Evolutionary conservation across 1,139 yeast genomes (phyloP).

Genomic region (Nematodospora anomalae): DNA sequence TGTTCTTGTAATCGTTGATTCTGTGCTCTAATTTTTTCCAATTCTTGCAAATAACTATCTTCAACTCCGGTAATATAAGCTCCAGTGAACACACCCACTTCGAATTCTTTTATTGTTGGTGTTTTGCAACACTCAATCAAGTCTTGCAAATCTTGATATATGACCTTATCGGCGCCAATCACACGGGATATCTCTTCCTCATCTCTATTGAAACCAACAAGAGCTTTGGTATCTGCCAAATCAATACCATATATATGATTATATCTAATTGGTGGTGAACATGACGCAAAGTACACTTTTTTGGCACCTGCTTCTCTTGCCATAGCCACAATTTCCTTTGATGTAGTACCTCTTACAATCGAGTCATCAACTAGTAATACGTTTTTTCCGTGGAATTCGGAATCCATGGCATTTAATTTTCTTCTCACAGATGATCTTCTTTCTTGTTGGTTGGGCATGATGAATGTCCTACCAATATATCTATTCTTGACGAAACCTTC

Average conservation of each 20-base stretch:
- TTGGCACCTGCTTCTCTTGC: conserved; percentile 97
- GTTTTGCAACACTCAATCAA: conserved; percentile 73
- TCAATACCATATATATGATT: conserved; percentile 98
- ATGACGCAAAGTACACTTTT: conserved; percentile 90
- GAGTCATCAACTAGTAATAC: conserved; percentile 97
- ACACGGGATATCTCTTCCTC: conserved; percentile 72
- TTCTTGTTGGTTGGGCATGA: conserved; percentile 97
- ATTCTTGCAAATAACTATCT: conserved; percentile 73
- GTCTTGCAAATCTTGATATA: conserved; percentile 84
- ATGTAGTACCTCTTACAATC: conserved; percentile 96
- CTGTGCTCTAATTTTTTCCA: conserved; percentile 80
- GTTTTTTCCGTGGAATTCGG: conserved; percentile 81
- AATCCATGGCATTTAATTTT: conserved; percentile 93
- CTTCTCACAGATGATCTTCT: conserved; percentile 92
- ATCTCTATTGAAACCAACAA: conserved; percentile 80
- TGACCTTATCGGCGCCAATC: conserved; percentile 91
- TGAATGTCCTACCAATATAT: conserved; percentile 95
- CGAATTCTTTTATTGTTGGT: conserved; percentile 60
- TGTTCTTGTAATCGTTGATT: conserved; percentile 62
- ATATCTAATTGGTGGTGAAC: conserved; percentile 94
- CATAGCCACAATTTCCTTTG: conserved; percentile 94
- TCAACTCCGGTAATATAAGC: conserved; percentile 90
- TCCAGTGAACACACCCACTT: conserved; percentile 98
- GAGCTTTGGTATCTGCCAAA: conserved; percentile 90
- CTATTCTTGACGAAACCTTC: conserved; percentile 97